Evolutionary conservation across 1,139 yeast genomes (phyloP).

Genomic region (Magnusiomyces suaveolens): DNA sequence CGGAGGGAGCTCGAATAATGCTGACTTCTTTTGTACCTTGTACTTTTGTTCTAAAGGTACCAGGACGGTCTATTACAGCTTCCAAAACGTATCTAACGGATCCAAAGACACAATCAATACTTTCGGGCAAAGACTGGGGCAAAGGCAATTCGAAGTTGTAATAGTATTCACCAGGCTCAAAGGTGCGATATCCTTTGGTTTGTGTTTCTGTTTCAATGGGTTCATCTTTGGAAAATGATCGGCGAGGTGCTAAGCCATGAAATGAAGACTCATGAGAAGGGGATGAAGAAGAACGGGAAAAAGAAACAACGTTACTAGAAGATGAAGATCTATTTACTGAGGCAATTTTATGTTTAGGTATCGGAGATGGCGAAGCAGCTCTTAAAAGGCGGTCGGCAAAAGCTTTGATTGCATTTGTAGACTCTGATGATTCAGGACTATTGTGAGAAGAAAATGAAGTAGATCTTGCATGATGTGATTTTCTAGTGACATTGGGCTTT

Average conservation of each 20-base stretch:
- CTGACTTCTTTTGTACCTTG: slow-evolving; percentile 53
- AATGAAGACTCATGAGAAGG: slow-evolving; percentile 2
- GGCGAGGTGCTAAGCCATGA: slow-evolving; percentile 4
- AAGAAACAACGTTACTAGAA: not conserved
- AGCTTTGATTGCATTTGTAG: slow-evolving; percentile 11
- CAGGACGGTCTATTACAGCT: slow-evolving; percentile 61
- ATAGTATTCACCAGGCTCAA: slow-evolving; percentile 76
- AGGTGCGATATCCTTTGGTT: slow-evolving; percentile 35
- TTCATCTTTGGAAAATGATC: slow-evolving; percentile 13
- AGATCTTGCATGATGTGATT: not conserved
- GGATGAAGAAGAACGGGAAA: slow-evolving; percentile 2
- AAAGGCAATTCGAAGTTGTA: slow-evolving; percentile 87
- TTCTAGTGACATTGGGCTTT: not conserved
- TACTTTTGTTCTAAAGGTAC: slow-evolving; percentile 75
- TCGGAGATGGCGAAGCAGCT: slow-evolving; percentile 16
- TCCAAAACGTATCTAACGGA: slow-evolving; percentile 59
- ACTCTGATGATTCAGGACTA: slow-evolving; percentile 7
- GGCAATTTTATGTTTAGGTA: not conserved
- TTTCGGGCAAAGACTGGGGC: slow-evolving; percentile 74
- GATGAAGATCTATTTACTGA: not conserved
- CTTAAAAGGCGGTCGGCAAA: slow-evolving; percentile 12
- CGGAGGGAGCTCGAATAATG: slow-evolving; percentile 68
- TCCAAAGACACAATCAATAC: slow-evolving; percentile 73
- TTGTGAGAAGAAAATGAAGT: not conserved
- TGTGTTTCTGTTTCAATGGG: slow-evolving; percentile 13